Conservation (phyloP, 345 rosid genomes). For the Reutealis trisperma region DNA sequence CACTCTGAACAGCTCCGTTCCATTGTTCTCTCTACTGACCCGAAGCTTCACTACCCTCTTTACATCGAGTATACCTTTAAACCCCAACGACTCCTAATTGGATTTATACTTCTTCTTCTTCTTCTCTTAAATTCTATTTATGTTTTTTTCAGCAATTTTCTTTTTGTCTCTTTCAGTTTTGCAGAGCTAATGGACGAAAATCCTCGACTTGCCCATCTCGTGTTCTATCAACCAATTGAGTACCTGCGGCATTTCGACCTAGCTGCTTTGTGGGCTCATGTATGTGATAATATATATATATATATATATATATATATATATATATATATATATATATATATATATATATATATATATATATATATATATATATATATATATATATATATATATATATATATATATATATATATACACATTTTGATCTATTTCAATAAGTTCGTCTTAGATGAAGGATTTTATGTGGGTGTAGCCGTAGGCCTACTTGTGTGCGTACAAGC, state of each 20-base stretch:
- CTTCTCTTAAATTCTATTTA: neutral
- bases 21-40: slow-evolving; percentile 64
- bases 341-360: too few species aligned
- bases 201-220: slow-evolving; percentile 58
- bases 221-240: slow-evolving; percentile 56
- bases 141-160: neutral
- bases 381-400: too few species aligned
- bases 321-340: too few species aligned
- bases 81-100: neutral
- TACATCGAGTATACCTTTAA: slow-evolving; percentile 46
- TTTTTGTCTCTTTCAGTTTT: slow-evolving; percentile 42
- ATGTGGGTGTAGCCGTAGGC: slow-evolving; percentile 10
- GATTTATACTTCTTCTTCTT: neutral
- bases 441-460: neutral
- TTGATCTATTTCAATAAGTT: neutral
- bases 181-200: slow-evolving; percentile 75
- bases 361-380: too few species aligned
- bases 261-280: slow-evolving; percentile 83
- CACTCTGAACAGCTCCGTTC: slow-evolving; percentile 64
- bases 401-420: too few species aligned
- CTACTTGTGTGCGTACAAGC: neutral
- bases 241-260: slow-evolving; percentile 62
- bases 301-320: too few species aligned
- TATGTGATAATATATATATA: slow-evolving; percentile 38
- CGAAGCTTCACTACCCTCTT: slow-evolving; percentile 83